Base-by-base conservation (phyloP, 179 eudicot species). In the Monotropa hypopitys region DNA sequence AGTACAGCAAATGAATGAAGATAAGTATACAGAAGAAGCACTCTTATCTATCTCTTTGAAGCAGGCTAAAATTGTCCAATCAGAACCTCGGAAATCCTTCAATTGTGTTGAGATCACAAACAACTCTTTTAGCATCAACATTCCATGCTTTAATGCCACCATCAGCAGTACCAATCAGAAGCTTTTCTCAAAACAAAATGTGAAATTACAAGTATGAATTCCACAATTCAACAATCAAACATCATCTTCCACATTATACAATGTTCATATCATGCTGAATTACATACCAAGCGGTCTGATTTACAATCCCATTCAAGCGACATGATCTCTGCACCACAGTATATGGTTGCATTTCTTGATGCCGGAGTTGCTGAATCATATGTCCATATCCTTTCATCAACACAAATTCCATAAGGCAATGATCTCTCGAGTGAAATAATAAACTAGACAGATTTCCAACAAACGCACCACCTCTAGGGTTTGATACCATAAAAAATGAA, bases 81-180 rank as follows among this genome's bases (percentile, higher is more conserved):
- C 33, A 71, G 6, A 76, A 95, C 99, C 97, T 90, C 79, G 93
- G 93, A 81, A 83, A 93, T 74, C 87, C 88, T 83, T 82, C 86
- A 73, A 86, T 84, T 53, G 97, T 90, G 80, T 81, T 87, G 74
- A 91, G 97, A 87, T 95, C 97, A 83, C 99, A 95, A 79, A 93
- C 99, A 84, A 95, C 97, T 87, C 98, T 85, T 78, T 95, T 95
- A 76, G 99, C 91, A 84, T 93, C 99, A 72, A 89, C 99, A 88
- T 95, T 95, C 99, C 99, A 95, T 76, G 99, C 97, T 86, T 93
- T 95, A 81, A 95, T 91, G 85, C 96, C 97, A 81, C 98, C 97
- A 85, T 91, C 90, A 84, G 96, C 94, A 80, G 99, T 93, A 81
- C 99, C 99, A 79, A 93, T 95, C 77, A 95, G 92, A 86, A 93